Evolutionary conservation across 2,329 filamentous ascomycete genomes (phyloP).

Genomic region (Diplodia intermedia): DNA sequence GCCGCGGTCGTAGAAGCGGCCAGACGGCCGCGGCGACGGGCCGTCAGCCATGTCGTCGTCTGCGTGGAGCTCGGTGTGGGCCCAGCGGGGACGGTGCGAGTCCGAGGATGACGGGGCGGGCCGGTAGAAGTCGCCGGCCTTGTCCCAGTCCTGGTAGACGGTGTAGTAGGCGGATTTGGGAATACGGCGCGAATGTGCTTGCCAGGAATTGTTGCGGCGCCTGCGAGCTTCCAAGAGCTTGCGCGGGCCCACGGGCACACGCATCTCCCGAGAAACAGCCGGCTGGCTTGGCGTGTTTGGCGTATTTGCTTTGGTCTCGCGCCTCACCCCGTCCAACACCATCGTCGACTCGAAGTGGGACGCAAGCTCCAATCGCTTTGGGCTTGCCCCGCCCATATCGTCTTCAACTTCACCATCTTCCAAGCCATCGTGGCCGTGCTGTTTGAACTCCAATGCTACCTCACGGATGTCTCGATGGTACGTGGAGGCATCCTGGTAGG

Average conservation of each 20-base stretch:
- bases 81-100: background rate
- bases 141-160: conserved; percentile 24
- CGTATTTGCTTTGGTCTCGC: conserved; percentile 1
- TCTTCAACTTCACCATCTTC: conserved; percentile 4
- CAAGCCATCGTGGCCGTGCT: background rate
- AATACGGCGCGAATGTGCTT: background rate
- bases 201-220: conserved; percentile 15
- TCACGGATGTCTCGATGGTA: conserved; percentile 32
- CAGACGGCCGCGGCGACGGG: conserved; percentile 36
- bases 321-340: conserved; percentile 16
- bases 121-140: conserved; percentile 27
- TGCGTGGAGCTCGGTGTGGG: conserved; percentile 6
- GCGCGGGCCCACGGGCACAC: conserved; percentile 27
- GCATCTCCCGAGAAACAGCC: conserved; percentile 6
- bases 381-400: background rate
- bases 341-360: conserved; percentile 27
- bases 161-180: background rate
- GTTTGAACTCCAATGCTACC: conserved; percentile 7
- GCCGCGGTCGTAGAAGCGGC: conserved; percentile 34
- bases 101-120: background rate
- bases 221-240: conserved; percentile 29
- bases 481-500: conserved; percentile 25
- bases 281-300: conserved; percentile 13
- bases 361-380: conserved; percentile 15
- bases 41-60: conserved; percentile 28